These are phyloP conservation scores for Hyphodiscus hymeniophilus DNA, from an alignment of 495 filamentous ascomycete species.

Conservation along the genomic window DNA sequence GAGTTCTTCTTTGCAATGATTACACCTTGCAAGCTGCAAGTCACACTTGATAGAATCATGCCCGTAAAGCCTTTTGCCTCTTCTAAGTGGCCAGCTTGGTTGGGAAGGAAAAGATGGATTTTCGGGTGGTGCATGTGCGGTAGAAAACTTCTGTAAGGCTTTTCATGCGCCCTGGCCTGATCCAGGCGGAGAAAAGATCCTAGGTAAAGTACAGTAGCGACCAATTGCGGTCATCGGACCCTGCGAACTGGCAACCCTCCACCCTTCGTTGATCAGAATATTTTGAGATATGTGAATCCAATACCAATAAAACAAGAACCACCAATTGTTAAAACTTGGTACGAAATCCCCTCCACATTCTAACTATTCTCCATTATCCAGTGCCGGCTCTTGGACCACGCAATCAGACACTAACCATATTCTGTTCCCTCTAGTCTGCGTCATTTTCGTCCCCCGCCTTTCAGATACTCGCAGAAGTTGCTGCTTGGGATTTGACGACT, in stretches of 20 bases:
- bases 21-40: slow-evolving; percentile 9
- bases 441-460: slow-evolving; percentile 20
- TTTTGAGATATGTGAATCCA: slow-evolving; percentile 3
- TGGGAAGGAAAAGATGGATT: slow-evolving; percentile 3
- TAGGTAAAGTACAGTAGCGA: no score
- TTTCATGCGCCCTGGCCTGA: no score
- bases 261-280: no score
- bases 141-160: slow-evolving; percentile 10
- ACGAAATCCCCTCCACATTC: no score
- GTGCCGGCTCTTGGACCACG: no score
- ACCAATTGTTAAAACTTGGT: background rate
- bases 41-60: slow-evolving; percentile 4
- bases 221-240: slow-evolving; percentile 16
- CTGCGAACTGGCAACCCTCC: no score
- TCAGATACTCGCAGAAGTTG: slow-evolving; percentile 8
- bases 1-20: slow-evolving; percentile 1
- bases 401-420: no score
- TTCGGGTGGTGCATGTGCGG: slow-evolving; percentile 12
- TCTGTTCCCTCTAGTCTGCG: slow-evolving; percentile 3
- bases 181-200: background rate
- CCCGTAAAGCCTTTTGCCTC: background rate
- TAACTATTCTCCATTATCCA: no score
- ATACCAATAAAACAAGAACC: slow-evolving; percentile 1
- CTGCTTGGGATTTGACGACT: slow-evolving; percentile 11
- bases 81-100: slow-evolving; percentile 10